phyloP scores from a whole-genome alignment of 1,139 yeast genomes.

The Yamadazyma jaroonii region DNA sequence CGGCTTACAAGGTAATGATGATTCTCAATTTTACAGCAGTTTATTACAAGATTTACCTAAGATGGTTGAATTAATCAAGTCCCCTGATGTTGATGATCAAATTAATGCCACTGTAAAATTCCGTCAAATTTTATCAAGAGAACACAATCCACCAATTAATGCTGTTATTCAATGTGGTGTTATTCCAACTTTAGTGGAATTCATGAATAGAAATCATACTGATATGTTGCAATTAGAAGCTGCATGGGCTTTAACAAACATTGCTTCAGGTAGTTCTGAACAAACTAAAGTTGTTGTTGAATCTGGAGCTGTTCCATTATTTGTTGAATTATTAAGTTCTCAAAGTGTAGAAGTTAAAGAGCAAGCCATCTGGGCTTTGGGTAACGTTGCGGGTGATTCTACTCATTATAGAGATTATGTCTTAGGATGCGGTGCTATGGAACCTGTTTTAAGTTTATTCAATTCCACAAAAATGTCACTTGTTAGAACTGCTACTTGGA shows the following conservation, averaged over 20 bases:
- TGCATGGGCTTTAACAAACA: constrained; percentile 98
- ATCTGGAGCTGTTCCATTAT: constrained; percentile 89
- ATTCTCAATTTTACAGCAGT: constrained; percentile 50
- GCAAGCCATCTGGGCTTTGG: constrained; percentile 99
- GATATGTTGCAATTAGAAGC: constrained; percentile 94
- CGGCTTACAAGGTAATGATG: constrained; percentile 34
- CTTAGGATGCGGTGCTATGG: constrained; percentile 80
- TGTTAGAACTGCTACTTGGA: constrained; percentile 97
- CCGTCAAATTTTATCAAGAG: constrained; percentile 90
- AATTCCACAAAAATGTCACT: constrained; percentile 80
- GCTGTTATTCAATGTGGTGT: constrained; percentile 91
- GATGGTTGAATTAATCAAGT: constrained; percentile 79
- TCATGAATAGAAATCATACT: constrained; percentile 75
- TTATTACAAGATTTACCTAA: constrained; percentile 77
- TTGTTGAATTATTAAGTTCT: constrained; percentile 78
- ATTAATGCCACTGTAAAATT: constrained; percentile 88
- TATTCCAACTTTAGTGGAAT: constrained; percentile 84
- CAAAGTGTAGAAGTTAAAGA: constrained; percentile 90
- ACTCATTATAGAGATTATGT: constrained; percentile 87
- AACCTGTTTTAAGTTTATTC: constrained; percentile 78
- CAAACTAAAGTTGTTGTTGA: constrained; percentile 91
- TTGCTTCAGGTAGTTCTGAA: constrained; percentile 91
- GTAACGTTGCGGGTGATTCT: constrained; percentile 98
- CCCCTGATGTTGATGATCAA: constrained; percentile 76
- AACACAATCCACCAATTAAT: constrained; percentile 96